These are phyloP conservation scores for Colletotrichum truncatum DNA, from an alignment of 2,329 filamentous ascomycete species.

Conservation along the genomic window DNA sequence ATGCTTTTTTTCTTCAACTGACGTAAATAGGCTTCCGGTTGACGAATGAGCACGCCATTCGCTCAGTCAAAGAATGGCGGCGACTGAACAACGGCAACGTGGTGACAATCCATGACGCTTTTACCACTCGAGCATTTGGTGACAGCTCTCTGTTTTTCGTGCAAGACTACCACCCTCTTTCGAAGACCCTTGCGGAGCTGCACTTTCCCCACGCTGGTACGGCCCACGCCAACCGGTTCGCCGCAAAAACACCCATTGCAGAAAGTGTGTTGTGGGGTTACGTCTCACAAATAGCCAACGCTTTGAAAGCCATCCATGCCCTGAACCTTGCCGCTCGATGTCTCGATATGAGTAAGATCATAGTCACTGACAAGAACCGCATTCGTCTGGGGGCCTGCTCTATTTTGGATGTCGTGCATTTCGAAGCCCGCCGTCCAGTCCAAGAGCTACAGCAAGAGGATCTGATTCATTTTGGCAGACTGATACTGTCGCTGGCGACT, in stretches of 20 bases:
- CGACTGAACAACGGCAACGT: conserved; percentile 82
- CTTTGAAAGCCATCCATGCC: conserved; percentile 85
- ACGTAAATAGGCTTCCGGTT: conserved; percentile 74
- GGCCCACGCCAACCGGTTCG: conserved; percentile 54
- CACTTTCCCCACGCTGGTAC: conserved; percentile 63
- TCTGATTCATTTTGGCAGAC: conserved; percentile 81
- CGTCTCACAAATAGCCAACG: conserved; percentile 89
- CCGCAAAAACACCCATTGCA: conserved; percentile 58
- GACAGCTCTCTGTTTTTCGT: conserved; percentile 96
- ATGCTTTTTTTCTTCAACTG: conserved; percentile 25
- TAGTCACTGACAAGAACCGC: conserved; percentile 90
- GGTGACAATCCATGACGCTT: conserved; percentile 89
- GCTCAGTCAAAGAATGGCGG: conserved; percentile 89
- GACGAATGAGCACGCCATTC: conserved; percentile 88
- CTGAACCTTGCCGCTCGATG: conserved; percentile 85
- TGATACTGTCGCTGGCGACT: conserved; percentile 84
- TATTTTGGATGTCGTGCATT: conserved; percentile 89
- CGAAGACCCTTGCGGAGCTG: conserved; percentile 88
- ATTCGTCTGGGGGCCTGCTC: conserved; percentile 89
- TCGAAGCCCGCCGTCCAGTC: conserved; percentile 74
- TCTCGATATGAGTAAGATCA: conserved; percentile 87
- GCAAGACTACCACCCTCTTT: conserved; percentile 90
- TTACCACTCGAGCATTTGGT: conserved; percentile 91
- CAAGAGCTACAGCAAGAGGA: conserved; percentile 89
- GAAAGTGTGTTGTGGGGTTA: conserved; percentile 91